Conservation (phyloP, 148 eudicot genomes). For the Chenopodium suecicum region DNA sequence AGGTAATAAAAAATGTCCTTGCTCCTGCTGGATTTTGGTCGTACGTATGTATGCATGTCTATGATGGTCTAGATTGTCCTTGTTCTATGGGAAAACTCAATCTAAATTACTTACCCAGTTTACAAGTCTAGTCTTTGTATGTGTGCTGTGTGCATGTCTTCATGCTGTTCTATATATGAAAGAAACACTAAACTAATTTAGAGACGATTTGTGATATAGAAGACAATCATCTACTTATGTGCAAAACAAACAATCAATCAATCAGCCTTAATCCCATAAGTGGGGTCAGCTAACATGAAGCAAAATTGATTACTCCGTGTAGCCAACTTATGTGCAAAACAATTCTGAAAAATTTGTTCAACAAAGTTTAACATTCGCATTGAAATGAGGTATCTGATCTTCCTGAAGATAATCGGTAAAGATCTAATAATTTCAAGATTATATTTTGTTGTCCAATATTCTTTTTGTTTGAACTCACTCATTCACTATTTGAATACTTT, state of each 20-base stretch:
- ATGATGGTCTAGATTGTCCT: neutral
- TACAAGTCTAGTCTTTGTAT: neutral
- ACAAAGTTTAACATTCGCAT: neutral
- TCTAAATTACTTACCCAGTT: too few species aligned
- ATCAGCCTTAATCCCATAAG: too few species aligned
- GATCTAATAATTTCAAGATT: neutral
- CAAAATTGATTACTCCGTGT: too few species aligned
- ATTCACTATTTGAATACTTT: neutral
- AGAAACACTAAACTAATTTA: neutral
- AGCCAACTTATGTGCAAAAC: neutral
- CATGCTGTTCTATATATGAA: neutral
- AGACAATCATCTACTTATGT: neutral
- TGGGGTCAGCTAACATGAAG: too few species aligned
- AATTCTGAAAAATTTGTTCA: neutral
- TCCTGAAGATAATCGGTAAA: neutral
- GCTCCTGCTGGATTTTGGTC: slow-evolving; percentile 5
- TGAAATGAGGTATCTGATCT: neutral
- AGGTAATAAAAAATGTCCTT: slow-evolving; percentile 47
- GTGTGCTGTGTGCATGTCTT: neutral
- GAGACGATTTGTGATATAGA: neutral
- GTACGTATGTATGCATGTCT: neutral
- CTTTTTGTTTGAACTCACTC: neutral
- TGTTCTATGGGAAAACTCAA: neutral
- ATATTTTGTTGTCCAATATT: neutral
- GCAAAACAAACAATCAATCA: neutral